phyloP scores from a whole-genome alignment of 257 asterid species.

The Hygrophila difformis region DNA sequence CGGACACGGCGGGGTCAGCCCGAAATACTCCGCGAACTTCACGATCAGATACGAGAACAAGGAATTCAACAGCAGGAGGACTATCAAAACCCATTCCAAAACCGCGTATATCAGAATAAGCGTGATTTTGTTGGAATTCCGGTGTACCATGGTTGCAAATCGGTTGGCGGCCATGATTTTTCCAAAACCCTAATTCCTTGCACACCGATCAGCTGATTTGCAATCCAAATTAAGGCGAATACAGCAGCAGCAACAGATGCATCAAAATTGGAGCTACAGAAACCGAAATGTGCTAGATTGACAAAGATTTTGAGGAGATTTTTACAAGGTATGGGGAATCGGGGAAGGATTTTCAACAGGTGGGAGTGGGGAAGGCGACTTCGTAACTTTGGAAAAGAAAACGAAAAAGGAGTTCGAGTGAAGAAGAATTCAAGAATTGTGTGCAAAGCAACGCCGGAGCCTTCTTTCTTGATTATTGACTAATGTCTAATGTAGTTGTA shows the following conservation, averaged over 20 bases:
- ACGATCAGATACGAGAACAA: constrained; percentile 66
- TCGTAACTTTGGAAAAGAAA: no score
- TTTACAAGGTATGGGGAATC: constrained; percentile 16
- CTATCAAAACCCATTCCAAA: constrained; percentile 78
- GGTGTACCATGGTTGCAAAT: constrained; percentile 78
- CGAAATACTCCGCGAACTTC: constrained; percentile 65
- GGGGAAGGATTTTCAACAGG: constrained; percentile 2
- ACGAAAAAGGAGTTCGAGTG: no score
- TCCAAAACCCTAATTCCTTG: constrained; percentile 3
- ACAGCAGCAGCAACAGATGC: constrained; percentile 13
- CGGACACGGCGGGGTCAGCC: constrained; percentile 73
- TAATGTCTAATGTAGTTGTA: no score
- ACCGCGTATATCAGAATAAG: constrained; percentile 66
- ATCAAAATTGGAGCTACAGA: no score
- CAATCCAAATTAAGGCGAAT: no score
- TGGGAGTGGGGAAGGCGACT: no score
- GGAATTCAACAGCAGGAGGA: constrained; percentile 67
- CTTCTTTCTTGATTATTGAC: neutral
- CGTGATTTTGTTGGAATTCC: constrained; percentile 61
- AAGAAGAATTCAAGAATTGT: neutral
- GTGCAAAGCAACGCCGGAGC: neutral
- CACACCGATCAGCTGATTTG: constrained; percentile 21
- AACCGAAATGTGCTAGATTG: no score
- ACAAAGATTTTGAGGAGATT: no score
- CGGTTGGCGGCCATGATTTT: constrained; percentile 69